Percentiles rank a stretch among this genome's conserved stretches.
Evolutionary conservation across 2,329 filamentous ascomycete species (phyloP).

Genomic region (Rutstroemia sp.): DNA sequence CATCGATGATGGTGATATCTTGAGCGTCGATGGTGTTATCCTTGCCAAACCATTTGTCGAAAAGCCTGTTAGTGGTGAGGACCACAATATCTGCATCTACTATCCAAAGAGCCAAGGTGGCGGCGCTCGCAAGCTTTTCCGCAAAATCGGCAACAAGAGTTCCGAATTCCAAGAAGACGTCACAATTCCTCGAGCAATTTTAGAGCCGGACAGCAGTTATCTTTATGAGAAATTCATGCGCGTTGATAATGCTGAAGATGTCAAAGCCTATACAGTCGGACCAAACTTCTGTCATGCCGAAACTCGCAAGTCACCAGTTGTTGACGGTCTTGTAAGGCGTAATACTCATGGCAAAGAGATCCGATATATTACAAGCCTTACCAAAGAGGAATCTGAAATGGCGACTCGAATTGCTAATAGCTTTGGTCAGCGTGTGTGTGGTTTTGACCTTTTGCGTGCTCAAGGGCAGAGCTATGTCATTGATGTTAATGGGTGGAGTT

Average conservation of each 20-base stretch:
- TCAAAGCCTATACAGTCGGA: conserved; percentile 97
- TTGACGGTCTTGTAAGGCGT: conserved; percentile 88
- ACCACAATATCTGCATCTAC: conserved; percentile 98
- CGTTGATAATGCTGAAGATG: conserved; percentile 94
- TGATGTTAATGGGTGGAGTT: conserved; percentile 99
- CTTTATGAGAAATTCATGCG: conserved; percentile 96
- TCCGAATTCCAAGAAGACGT: conserved; percentile 84
- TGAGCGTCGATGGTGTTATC: conserved; percentile 76
- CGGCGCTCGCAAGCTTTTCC: conserved; percentile 84
- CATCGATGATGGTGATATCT: conserved; percentile 80
- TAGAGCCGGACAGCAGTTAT: conserved; percentile 76
- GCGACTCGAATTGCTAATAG: conserved; percentile 84
- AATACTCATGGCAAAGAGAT: conserved; percentile 98
- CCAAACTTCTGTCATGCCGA: conserved; percentile 92
- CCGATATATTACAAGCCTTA: conserved; percentile 84
- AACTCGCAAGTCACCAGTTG: conserved; percentile 92
- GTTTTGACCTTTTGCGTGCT: conserved; percentile 87
- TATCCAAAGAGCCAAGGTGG: conserved; percentile 82
- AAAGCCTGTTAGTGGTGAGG: conserved; percentile 95
- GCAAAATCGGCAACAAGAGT: conserved; percentile 98
- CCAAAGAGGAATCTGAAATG: conserved; percentile 72
- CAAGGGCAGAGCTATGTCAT: conserved; percentile 92
- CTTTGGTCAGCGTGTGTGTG: conserved; percentile 92
- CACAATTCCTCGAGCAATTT: conserved; percentile 69
- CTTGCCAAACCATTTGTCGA: conserved; percentile 95